phyloP scores from a whole-genome alignment of 306 rosid species.

The Fagus crenata region DNA sequence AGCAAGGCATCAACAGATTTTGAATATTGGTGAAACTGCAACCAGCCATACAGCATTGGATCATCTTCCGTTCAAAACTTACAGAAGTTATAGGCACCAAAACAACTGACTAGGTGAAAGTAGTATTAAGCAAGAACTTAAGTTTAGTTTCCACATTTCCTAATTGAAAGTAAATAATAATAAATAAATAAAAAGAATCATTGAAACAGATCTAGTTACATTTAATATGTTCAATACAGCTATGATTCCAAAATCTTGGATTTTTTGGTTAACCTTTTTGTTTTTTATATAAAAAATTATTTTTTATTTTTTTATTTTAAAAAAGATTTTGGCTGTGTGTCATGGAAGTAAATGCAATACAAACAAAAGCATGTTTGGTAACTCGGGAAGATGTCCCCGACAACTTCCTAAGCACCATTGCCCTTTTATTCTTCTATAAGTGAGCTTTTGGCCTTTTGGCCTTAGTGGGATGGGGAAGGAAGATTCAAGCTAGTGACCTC shows the following conservation, averaged over 20 bases:
- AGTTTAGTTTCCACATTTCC: neutral
- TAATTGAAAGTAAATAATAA: neutral
- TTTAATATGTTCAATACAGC: neutral
- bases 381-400: too few species aligned
- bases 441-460: too few species aligned
- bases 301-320: neutral
- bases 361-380: too few species aligned
- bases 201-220: neutral
- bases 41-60: conserved; percentile 11
- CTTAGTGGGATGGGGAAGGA: too few species aligned
- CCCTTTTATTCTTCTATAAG: too few species aligned
- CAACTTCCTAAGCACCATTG: too few species aligned
- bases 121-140: neutral
- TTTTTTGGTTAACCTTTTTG: neutral
- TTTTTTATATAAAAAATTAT: neutral
- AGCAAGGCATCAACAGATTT: conserved; percentile 26
- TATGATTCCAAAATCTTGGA: neutral
- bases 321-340: neutral
- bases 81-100: neutral
- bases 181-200: neutral
- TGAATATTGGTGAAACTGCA: conserved; percentile 41
- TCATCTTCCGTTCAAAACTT: neutral
- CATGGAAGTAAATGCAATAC: neutral
- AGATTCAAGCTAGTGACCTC: too few species aligned
- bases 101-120: neutral